phyloP scores from a whole-genome alignment of 805 yeast species.

The Candida suzukii region DNA sequence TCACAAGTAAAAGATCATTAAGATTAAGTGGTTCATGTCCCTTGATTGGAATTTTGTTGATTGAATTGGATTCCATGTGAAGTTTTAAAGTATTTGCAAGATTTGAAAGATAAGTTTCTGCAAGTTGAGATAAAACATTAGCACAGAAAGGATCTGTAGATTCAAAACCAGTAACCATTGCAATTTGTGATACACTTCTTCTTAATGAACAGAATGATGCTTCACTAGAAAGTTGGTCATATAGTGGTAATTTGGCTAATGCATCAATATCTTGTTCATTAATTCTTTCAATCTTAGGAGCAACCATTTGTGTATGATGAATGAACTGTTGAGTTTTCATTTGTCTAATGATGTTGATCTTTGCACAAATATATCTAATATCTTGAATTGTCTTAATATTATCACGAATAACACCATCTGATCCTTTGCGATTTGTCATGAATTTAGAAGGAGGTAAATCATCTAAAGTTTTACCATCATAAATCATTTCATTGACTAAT shows the following conservation, averaged over 20 bases:
- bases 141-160: constrained; percentile 71
- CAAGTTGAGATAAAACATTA: constrained; percentile 72
- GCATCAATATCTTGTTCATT: constrained; percentile 72
- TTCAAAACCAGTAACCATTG: constrained; percentile 93
- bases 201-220: constrained; percentile 61
- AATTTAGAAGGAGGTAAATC: constrained; percentile 33
- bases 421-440: constrained; percentile 42
- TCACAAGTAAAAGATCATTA: constrained; percentile 46
- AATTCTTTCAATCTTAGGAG: constrained; percentile 58
- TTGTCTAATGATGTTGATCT: constrained; percentile 79
- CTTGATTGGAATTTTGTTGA: constrained; percentile 29
- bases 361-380: constrained; percentile 80
- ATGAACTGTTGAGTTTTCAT: constrained; percentile 80
- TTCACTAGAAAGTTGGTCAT: constrained; percentile 52
- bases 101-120: constrained; percentile 73
- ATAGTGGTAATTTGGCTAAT: constrained; percentile 64
- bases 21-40: constrained; percentile 14
- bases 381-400: constrained; percentile 82
- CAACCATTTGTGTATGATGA: constrained; percentile 65
- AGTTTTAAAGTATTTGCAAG: constrained; percentile 63
- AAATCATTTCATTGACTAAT: constrained; percentile 30
- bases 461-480: constrained; percentile 22
- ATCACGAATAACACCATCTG: constrained; percentile 50
- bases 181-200: constrained; percentile 65
- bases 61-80: constrained; percentile 59